Evolutionary conservation across 805 yeast species (phyloP).

Genomic region (Candida coleopterorum): DNA sequence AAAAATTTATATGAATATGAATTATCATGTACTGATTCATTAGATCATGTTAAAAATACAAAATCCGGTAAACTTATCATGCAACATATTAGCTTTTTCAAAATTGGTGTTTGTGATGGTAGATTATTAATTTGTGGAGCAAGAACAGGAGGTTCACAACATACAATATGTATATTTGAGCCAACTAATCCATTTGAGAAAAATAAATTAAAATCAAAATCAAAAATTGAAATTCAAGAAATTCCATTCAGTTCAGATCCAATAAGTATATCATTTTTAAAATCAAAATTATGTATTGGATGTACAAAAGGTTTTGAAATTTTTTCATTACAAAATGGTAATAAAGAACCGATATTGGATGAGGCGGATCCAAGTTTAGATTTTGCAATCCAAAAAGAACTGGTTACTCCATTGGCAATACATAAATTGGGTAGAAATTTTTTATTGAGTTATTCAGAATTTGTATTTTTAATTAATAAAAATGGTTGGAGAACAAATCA

Average conservation of each 20-base stretch:
- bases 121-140: constrained; percentile 86
- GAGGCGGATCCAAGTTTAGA: constrained; percentile 98
- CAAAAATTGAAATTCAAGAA: constrained; percentile 62
- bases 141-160: constrained; percentile 74
- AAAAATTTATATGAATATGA: constrained; percentile 76
- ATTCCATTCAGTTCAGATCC: constrained; percentile 85
- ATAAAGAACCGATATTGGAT: constrained; percentile 84
- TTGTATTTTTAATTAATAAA: constrained; percentile 88
- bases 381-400: constrained; percentile 78
- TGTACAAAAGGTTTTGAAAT: constrained; percentile 96
- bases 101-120: constrained; percentile 90
- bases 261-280: constrained; percentile 83
- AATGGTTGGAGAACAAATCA: constrained; percentile 96
- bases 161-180: constrained; percentile 80
- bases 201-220: constrained; percentile 58
- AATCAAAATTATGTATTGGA: constrained; percentile 87
- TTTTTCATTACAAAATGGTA: constrained; percentile 77
- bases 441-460: constrained; percentile 82
- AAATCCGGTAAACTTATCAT: constrained; percentile 73
- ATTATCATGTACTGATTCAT: constrained; percentile 46
- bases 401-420: constrained; percentile 81
- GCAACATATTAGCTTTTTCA: constrained; percentile 85
- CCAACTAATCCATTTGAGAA: constrained; percentile 68
- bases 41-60: constrained; percentile 46
- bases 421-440: constrained; percentile 88